Conservation (phyloP, 192 early-diverging fungal genomes). For the Coemansia erecta region DNA sequence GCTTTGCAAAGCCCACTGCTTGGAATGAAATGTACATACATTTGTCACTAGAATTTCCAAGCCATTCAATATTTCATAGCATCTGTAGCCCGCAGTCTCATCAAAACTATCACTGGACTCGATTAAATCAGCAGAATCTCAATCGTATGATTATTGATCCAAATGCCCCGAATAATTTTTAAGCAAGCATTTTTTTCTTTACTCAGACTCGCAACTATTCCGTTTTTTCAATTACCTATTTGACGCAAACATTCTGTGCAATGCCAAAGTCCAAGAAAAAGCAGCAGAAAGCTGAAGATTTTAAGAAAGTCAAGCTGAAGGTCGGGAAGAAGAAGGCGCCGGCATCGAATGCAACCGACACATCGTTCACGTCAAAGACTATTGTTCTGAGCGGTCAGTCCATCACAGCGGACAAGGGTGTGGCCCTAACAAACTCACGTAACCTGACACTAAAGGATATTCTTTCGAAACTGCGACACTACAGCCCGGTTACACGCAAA, state of each 20-base stretch:
- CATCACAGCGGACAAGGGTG: constrained; percentile 72
- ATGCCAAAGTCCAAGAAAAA: constrained; percentile 68
- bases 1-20: too few species aligned
- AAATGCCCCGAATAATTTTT: too few species aligned
- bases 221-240: neutral
- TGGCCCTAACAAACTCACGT: constrained; percentile 67
- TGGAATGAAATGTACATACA: too few species aligned
- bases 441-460: constrained; percentile 78
- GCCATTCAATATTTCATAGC: too few species aligned
- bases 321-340: constrained; percentile 83
- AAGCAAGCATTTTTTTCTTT: neutral
- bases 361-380: constrained; percentile 77
- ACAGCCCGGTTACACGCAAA: constrained; percentile 59
- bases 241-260: neutral
- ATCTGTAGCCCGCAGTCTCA: too few species aligned
- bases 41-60: too few species aligned
- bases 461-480: constrained; percentile 73
- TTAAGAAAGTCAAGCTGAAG: constrained; percentile 89
- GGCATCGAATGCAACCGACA: constrained; percentile 74
- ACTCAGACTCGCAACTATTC: neutral
- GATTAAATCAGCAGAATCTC: too few species aligned
- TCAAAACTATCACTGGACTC: too few species aligned
- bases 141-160: too few species aligned
- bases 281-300: constrained; percentile 74
- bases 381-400: constrained; percentile 80